Conservation (phyloP, 768 basidiomycete genomes). For the Hygrocybe punicea region DNA sequence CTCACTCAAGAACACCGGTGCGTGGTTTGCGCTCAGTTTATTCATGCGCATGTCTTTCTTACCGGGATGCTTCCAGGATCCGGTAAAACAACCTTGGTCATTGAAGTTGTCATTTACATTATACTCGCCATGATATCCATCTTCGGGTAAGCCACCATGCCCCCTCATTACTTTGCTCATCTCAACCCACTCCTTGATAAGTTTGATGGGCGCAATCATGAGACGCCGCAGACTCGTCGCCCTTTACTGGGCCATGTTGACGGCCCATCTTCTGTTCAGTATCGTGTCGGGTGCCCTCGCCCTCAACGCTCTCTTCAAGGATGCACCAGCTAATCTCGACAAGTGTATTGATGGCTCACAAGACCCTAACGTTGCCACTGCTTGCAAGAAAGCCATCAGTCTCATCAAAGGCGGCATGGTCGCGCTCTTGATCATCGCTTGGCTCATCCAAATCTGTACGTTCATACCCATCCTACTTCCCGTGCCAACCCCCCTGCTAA, state of each 20-base stretch:
- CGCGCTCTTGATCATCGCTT: conserved; percentile 42
- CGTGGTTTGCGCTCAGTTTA: background rate
- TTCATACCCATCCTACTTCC: conserved; percentile 6
- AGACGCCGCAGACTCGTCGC: conserved; percentile 41
- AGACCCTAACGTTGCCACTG: conserved; percentile 23
- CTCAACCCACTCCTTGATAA: conserved; percentile 14
- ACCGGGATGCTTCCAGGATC: conserved; percentile 14
- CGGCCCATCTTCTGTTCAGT: conserved; percentile 45
- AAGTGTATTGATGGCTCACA: conserved; percentile 37
- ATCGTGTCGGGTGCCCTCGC: conserved; percentile 44
- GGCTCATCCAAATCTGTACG: conserved; percentile 50
- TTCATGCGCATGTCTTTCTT: conserved; percentile 1
- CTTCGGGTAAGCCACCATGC: conserved; percentile 36
- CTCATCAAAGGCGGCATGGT: conserved; percentile 44
- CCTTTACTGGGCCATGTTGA: conserved; percentile 42
- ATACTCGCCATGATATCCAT: conserved; percentile 44
- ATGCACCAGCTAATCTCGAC: conserved; percentile 36
- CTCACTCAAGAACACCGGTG: conserved; percentile 33
- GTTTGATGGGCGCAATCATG: conserved; percentile 43
- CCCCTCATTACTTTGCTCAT: background rate
- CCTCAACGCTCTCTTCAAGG: conserved; percentile 43
- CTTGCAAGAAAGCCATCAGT: conserved; percentile 40
- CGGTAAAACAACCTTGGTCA: conserved; percentile 39
- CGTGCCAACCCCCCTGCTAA: background rate
- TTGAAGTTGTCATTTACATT: conserved; percentile 42